These are phyloP conservation scores for Tricholoma saponaceum DNA, from an alignment of 768 basidiomycete species.

Conservation along the genomic window DNA sequence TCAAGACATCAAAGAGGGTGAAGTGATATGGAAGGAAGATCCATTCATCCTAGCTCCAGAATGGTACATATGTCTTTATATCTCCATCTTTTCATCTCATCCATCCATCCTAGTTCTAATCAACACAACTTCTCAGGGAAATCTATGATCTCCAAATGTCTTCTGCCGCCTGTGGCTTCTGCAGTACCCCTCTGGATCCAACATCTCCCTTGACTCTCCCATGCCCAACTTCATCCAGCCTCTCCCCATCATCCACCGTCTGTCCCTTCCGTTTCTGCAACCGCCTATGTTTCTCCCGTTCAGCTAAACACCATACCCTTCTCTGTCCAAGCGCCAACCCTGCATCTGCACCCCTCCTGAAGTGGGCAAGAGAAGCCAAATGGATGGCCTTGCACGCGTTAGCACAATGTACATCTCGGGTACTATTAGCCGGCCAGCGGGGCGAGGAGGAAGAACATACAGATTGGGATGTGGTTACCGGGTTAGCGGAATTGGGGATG, in stretches of 20 bases:
- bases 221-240: conserved; percentile 44
- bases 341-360: conserved; percentile 53
- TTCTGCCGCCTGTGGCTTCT: conserved; percentile 65
- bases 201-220: conserved; percentile 43
- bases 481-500: conserved; percentile 74
- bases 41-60: conserved; percentile 80
- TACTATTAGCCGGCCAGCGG: conserved; percentile 51
- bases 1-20: conserved; percentile 62
- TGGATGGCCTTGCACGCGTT: conserved; percentile 81
- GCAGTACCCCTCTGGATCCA: conserved; percentile 59
- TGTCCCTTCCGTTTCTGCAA: conserved; percentile 78
- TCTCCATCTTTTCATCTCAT: not conserved
- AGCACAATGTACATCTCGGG: conserved; percentile 57
- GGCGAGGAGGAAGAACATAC: conserved; percentile 36
- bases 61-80: conserved; percentile 42
- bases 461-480: conserved; percentile 53
- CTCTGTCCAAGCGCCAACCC: conserved; percentile 78
- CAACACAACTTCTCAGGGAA: conserved; percentile 45
- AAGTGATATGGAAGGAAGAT: conserved; percentile 82
- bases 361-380: conserved; percentile 51
- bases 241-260: conserved; percentile 24
- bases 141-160: conserved; percentile 63
- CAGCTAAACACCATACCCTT: conserved; percentile 61
- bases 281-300: conserved; percentile 67
- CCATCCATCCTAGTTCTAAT: not conserved